phyloP scores from a whole-genome alignment of 805 yeast species.

The Torulaspora gathmanii region DNA sequence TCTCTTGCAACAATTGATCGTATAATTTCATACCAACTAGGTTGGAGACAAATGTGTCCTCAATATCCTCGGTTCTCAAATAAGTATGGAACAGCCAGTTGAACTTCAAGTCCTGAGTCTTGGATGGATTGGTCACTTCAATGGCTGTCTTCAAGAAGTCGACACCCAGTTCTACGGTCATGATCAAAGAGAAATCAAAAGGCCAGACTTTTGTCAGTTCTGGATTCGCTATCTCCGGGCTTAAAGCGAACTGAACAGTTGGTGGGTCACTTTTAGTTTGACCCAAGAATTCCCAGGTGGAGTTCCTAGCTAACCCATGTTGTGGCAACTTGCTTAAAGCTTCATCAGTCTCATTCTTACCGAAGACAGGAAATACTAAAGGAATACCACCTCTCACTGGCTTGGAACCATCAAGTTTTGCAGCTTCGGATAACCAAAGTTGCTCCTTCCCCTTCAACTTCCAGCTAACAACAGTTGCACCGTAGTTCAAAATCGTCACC shows the following conservation, averaged over 20 bases:
- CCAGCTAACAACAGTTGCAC: conserved; percentile 91
- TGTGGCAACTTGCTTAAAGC: conserved; percentile 71
- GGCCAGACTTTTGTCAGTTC: conserved; percentile 60
- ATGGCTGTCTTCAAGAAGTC: conserved; percentile 62
- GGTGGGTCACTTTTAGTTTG: conserved; percentile 66
- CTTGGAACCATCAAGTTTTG: conserved; percentile 83
- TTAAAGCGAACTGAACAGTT: conserved; percentile 83
- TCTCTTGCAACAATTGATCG: conserved; percentile 67
- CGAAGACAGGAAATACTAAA: conserved; percentile 89
- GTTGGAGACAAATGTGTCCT: conserved; percentile 72
- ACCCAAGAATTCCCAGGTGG: conserved; percentile 91
- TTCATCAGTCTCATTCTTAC: conserved; percentile 59
- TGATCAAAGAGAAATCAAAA: conserved; percentile 69
- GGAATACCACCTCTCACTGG: conserved; percentile 99
- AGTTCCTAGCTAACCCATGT: conserved; percentile 92
- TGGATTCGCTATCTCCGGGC: conserved; percentile 72
- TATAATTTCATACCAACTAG: conserved; percentile 65
- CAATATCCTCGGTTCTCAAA: conserved; percentile 68
- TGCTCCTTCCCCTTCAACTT: conserved; percentile 64
- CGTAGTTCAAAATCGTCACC: conserved; percentile 72
- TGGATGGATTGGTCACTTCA: conserved; percentile 69
- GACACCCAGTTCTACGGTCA: conserved; percentile 57
- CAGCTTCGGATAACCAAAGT: conserved; percentile 74
- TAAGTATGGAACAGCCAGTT: conserved; percentile 96
- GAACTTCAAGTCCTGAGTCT: conserved; percentile 59